Evolutionary conservation across 2,329 filamentous ascomycete species (phyloP), one percentile per base, ranked within the genome.

Genomic region (Cladophialophora psammophila): DNA sequence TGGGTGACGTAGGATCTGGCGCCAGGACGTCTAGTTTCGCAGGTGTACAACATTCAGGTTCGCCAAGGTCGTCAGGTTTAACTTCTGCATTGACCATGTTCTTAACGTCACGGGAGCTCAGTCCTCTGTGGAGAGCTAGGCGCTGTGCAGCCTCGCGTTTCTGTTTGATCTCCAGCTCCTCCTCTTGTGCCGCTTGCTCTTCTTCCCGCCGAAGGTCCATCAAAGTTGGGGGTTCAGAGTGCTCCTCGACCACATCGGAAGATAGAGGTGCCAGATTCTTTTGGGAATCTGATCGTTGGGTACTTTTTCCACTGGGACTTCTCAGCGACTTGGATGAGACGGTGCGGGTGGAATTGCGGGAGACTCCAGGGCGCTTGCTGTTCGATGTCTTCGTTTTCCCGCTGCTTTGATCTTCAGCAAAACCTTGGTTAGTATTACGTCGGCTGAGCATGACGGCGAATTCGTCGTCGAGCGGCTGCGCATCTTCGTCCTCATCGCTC

Each of bases 391-490:
- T 75, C 8, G 80, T 88, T 69, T 86, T 90, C 54, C 85, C 87
- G 73, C 90, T 93, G 72, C 89, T 90, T 54, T 86, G 85, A 74
- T 93, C 91, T 64, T 95, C 93, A 15, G 82, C 81, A 50, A 81
- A 81, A 12, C 65, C 66, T 35, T 82, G 76, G 3, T 80, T 80
- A 0, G 85, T 87, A n/a, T 85, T 86, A 71, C 90, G 88, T 60
- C 91, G 87, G 67, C 93, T 90, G 68, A 97, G 83, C 2, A 89
- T 88, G 76, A 96, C 89, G 2, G 93, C 92, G 73, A 98, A 96
- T 75, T 97, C 94, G 75, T 97, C 94, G 73, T 94, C 92, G 18
- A 98, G 81, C 12, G 93, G 92, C n/a, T 97, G 88, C 0, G 94
- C 94, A 78, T 98, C 94, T 31, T 61, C 59, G 70, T 96, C 93